A percentile compares a stretch with the other conserved stretches of the same genome.
phyloP scores from a whole-genome alignment of 148 eudicot genomes.

The Camellia sinensis region DNA sequence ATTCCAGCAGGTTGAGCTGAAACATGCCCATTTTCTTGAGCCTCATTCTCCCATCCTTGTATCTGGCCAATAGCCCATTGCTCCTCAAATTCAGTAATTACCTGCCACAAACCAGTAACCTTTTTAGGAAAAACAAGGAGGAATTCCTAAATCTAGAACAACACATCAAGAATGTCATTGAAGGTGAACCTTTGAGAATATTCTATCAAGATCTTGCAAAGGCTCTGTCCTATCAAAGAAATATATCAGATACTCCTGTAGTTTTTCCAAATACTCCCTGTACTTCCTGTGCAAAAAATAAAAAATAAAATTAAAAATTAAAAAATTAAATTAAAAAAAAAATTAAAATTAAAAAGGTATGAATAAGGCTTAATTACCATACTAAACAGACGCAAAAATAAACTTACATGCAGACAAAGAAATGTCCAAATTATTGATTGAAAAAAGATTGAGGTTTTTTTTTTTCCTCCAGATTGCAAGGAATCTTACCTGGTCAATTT shows the following conservation, averaged over 20 bases:
- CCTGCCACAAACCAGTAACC: conserved; percentile 37
- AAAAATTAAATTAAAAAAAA: too few relatives aligned
- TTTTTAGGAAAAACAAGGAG: neutral
- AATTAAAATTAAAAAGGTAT: neutral
- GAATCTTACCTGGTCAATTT: conserved; percentile 61
- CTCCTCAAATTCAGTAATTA: conserved; percentile 84
- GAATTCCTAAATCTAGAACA: neutral
- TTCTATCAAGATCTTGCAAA: conserved; percentile 86
- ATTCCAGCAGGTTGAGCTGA: conserved; percentile 38
- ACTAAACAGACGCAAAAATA: neutral
- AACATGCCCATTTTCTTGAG: conserved; percentile 59
- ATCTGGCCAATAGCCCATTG: conserved; percentile 68
- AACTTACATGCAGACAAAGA: neutral
- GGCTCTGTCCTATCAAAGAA: conserved; percentile 93
- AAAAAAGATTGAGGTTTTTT: neutral
- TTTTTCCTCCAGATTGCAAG: neutral
- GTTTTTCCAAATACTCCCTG: conserved; percentile 67
- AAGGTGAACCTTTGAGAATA: conserved; percentile 60
- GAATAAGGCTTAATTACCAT: neutral
- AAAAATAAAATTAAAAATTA: neutral
- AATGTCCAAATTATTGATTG: neutral
- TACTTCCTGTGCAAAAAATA: conserved; percentile 60
- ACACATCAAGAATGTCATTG: neutral
- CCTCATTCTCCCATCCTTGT: conserved; percentile 76
- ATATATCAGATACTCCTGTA: conserved; percentile 69